Evolutionary conservation across 768 basidiomycete species (phyloP).

Genomic region (Mycena alexandri): DNA sequence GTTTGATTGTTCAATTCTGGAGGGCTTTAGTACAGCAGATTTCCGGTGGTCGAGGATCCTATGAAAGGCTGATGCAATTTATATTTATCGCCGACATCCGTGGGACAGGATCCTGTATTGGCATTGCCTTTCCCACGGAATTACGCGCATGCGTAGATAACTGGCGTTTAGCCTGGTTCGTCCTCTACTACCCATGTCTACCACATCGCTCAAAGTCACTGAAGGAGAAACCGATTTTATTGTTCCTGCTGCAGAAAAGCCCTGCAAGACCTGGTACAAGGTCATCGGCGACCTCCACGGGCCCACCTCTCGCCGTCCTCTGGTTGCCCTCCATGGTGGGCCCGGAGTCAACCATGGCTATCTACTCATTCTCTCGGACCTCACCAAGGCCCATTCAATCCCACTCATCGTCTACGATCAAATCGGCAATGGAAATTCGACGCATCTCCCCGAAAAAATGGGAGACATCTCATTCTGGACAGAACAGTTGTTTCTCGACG

Average conservation of each 20-base stretch:
- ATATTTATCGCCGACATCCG: too few species aligned
- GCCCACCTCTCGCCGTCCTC: conserved; percentile 49
- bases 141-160: too few species aligned
- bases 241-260: conserved; percentile 33
- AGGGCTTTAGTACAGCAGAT: too few species aligned
- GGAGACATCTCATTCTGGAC: conserved; percentile 61
- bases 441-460: conserved; percentile 63
- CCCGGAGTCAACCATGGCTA: conserved; percentile 62
- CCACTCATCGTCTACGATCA: conserved; percentile 71
- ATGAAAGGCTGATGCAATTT: too few species aligned
- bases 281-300: conserved; percentile 57
- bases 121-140: too few species aligned
- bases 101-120: too few species aligned
- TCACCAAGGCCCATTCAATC: conserved; percentile 51
- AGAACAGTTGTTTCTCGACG: conserved; percentile 61
- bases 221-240: conserved; percentile 25
- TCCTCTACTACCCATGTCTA: too few species aligned
- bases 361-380: conserved; percentile 53
- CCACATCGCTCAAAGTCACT: too few species aligned
- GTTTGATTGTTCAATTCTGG: too few species aligned
- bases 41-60: too few species aligned
- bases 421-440: conserved; percentile 66
- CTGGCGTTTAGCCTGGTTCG: too few species aligned
- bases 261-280: conserved; percentile 64
- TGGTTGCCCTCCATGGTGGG: conserved; percentile 68